These are phyloP conservation scores for Cicer cuneatum DNA, from an alignment of 306 rosid species.

Conservation along the genomic window DNA sequence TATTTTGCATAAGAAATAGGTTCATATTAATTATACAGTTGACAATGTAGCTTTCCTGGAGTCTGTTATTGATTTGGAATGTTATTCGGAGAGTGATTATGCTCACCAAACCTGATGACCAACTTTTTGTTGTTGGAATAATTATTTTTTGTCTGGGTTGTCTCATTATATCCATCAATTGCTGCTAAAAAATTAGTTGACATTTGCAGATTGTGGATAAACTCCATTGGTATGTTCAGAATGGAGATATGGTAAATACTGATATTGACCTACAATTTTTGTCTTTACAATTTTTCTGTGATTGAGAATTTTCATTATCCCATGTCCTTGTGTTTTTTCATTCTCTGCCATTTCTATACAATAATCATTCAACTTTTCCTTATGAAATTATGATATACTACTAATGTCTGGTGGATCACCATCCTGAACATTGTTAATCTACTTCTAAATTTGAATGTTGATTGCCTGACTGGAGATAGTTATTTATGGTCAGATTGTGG, in stretches of 20 bases:
- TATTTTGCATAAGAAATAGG: slow-evolving; percentile 29
- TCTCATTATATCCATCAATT: slow-evolving; percentile 38
- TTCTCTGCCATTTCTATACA: slow-evolving; percentile 8
- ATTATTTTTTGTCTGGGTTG: slow-evolving; percentile 18
- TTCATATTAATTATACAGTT: slow-evolving; percentile 5
- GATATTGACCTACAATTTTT: slow-evolving; percentile 27
- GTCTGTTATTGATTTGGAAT: slow-evolving; percentile 28
- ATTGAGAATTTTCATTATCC: background rate
- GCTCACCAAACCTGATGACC: slow-evolving; percentile 7
- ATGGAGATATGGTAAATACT: slow-evolving; percentile 75
- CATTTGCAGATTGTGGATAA: slow-evolving; percentile 78
- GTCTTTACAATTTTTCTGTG: slow-evolving; percentile 12
- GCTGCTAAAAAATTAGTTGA: slow-evolving; percentile 42
- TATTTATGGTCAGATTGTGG: slow-evolving; percentile 77
- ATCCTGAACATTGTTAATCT: slow-evolving; percentile 7
- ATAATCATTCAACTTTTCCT: slow-evolving; percentile 8
- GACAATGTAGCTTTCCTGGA: slow-evolving; percentile 7
- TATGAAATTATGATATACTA: slow-evolving; percentile 25
- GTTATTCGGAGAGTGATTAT: slow-evolving; percentile 33
- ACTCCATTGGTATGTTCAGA: slow-evolving; percentile 75
- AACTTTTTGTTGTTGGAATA: slow-evolving; percentile 31
- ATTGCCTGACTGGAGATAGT: slow-evolving; percentile 46
- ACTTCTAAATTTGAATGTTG: slow-evolving; percentile 25
- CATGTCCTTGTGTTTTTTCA: slow-evolving; percentile 14
- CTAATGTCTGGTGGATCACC: slow-evolving; percentile 16